A percentile compares a stretch with the other conserved stretches of the same genome.
phyloP scores from a whole-genome alignment of 2,329 filamentous ascomycete species.

The Neodidymelliopsis sp. region DNA sequence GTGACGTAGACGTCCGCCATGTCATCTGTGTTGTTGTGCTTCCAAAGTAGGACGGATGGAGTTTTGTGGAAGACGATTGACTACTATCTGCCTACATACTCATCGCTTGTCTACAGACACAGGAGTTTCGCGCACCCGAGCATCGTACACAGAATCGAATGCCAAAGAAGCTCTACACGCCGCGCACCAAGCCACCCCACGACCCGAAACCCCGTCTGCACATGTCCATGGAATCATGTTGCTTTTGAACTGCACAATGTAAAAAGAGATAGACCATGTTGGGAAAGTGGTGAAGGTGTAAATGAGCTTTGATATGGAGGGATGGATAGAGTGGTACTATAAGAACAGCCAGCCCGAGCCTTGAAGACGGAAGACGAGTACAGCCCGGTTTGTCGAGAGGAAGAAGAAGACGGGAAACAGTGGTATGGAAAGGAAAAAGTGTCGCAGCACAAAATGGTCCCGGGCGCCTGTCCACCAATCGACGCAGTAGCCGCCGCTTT shows the following conservation, averaged over 20 bases:
- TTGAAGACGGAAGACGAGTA: slow-evolving; percentile 20
- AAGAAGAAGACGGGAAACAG: slow-evolving; percentile 34
- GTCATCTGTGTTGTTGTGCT: not conserved
- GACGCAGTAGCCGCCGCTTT: slow-evolving; percentile 34
- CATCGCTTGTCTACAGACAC: slow-evolving; percentile 16
- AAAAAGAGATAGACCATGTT: slow-evolving; percentile 20
- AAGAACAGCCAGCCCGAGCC: slow-evolving; percentile 38
- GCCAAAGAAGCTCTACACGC: not conserved
- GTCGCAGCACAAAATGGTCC: slow-evolving; percentile 35
- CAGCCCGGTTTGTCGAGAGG: slow-evolving; percentile 27
- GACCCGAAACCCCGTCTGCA: slow-evolving; percentile 30
- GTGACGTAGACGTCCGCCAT: not conserved
- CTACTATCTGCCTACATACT: slow-evolving; percentile 12
- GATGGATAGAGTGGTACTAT: slow-evolving; percentile 28
- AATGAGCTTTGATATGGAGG: slow-evolving; percentile 20
- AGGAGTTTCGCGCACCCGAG: no score
- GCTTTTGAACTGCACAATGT: slow-evolving; percentile 20
- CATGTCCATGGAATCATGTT: slow-evolving; percentile 10
- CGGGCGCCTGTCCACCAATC: slow-evolving; percentile 43
- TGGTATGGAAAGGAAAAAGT: slow-evolving; percentile 45
- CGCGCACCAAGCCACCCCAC: slow-evolving; percentile 14
- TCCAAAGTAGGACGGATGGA: not conserved
- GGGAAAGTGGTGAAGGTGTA: slow-evolving; percentile 18
- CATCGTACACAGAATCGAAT: slow-evolving; percentile 18
- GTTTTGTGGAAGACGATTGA: slow-evolving; percentile 6